A percentile compares a stretch with the other conserved stretches of the same genome.
These are phyloP conservation scores for Haplosporangium sp. DNA, from an alignment of 371 early-diverging fungal genomes.

Conservation along the genomic window DNA sequence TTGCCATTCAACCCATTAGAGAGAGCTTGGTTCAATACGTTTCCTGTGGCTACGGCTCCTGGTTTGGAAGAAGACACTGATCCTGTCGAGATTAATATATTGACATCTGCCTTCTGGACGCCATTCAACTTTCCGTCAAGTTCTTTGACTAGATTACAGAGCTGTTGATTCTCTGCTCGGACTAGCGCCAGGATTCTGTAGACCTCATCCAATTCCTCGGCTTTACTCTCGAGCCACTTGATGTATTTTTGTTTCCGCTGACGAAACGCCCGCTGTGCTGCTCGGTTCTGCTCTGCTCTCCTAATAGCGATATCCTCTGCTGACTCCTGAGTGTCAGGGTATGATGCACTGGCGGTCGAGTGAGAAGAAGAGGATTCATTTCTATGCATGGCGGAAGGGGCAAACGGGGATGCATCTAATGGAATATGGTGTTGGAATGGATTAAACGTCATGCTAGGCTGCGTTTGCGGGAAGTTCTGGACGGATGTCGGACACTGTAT, in stretches of 20 bases:
- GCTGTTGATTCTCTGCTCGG: slow-evolving; percentile 39
- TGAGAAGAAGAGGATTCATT: neutral
- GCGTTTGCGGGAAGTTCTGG: no score
- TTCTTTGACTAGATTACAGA: slow-evolving; percentile 32
- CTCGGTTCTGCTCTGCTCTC: slow-evolving; percentile 74
- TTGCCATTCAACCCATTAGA: neutral
- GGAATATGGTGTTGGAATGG: neutral
- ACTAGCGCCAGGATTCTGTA: slow-evolving; percentile 46
- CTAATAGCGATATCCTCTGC: slow-evolving; percentile 32
- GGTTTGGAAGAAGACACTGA: neutral
- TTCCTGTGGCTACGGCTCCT: neutral
- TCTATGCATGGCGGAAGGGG: neutral
- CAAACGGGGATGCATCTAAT: slow-evolving; percentile 1
- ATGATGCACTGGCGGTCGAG: neutral
- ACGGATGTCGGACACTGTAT: no score
- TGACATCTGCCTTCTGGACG: neutral
- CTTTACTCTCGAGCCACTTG: slow-evolving; percentile 67
- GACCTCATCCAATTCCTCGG: slow-evolving; percentile 65
- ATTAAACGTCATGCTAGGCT: no score
- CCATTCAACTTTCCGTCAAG: slow-evolving; percentile 17
- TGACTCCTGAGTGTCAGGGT: slow-evolving; percentile 5
- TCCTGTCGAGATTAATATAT: neutral
- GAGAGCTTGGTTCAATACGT: no score
- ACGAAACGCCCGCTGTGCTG: slow-evolving; percentile 76
- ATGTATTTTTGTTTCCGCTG: slow-evolving; percentile 74